Conservation (phyloP, 768 basidiomycete species). For the Psilocybe azurescens region DNA sequence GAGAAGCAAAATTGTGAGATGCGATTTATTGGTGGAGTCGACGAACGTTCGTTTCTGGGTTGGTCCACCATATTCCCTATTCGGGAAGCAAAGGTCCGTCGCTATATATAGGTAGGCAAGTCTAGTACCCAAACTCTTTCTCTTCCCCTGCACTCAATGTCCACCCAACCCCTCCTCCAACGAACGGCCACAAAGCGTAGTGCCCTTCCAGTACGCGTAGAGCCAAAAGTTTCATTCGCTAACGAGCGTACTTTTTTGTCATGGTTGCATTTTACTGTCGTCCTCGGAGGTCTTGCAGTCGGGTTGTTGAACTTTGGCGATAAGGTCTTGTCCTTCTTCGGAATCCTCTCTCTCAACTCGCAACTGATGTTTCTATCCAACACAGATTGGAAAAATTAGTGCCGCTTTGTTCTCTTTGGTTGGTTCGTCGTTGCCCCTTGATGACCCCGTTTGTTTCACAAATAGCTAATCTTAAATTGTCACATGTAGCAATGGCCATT, state of each 20-base stretch:
- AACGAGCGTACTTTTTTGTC: slow-evolving; percentile 96
- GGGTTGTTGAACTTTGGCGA: slow-evolving; percentile 98
- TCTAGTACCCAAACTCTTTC: slow-evolving; percentile 10
- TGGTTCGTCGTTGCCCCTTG: slow-evolving; percentile 48
- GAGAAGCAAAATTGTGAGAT: not conserved
- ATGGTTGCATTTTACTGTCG: slow-evolving; percentile 98
- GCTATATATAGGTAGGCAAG: slow-evolving; percentile 24
- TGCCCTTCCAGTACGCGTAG: slow-evolving; percentile 92
- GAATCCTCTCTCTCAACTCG: not conserved
- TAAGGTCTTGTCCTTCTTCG: slow-evolving; percentile 58
- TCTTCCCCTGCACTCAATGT: slow-evolving; percentile 60
- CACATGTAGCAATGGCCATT: slow-evolving; percentile 81
- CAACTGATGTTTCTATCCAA: not conserved
- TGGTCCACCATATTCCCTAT: slow-evolving; percentile 23
- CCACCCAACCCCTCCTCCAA: slow-evolving; percentile 96
- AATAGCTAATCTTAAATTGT: not conserved
- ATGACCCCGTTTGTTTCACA: not conserved
- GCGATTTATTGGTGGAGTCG: not conserved
- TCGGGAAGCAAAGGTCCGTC: slow-evolving; percentile 7
- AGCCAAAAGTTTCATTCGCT: slow-evolving; percentile 94
- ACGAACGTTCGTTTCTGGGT: slow-evolving; percentile 30
- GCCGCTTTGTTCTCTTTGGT: slow-evolving; percentile 97
- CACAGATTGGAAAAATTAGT: slow-evolving; percentile 87
- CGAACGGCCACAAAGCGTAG: slow-evolving; percentile 95
- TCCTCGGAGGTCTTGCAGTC: slow-evolving; percentile 94